phyloP scores from a whole-genome alignment of 805 yeast genomes.

The Ascoidea tarda region DNA sequence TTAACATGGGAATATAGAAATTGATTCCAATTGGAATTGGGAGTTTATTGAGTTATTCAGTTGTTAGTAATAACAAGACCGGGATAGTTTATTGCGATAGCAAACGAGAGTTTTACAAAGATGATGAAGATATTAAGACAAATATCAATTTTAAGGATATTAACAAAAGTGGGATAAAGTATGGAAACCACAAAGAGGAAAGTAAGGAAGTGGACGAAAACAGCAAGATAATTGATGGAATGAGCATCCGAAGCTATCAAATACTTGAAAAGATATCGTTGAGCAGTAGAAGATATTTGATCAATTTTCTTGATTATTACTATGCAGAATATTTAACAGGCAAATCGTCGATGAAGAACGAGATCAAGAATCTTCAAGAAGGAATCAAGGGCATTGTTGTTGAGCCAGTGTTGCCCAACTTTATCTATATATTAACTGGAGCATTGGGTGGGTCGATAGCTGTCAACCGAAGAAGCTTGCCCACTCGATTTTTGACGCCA shows the following conservation, averaged over 20 bases:
- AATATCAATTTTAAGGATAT: too few species aligned
- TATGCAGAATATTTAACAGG: constrained; percentile 33
- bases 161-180: too few species aligned
- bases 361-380: constrained; percentile 18
- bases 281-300: constrained; percentile 23
- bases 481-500: constrained; percentile 38
- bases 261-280: constrained; percentile 29
- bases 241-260: constrained; percentile 37
- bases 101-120: too few species aligned
- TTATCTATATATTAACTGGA: constrained; percentile 39
- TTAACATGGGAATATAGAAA: too few species aligned
- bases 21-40: too few species aligned
- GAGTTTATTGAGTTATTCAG: too few species aligned
- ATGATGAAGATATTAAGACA: too few species aligned
- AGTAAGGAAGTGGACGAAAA: too few species aligned
- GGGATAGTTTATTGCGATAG: too few species aligned
- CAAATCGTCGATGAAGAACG: constrained; percentile 31
- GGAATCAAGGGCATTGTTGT: constrained; percentile 23
- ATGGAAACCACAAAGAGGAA: too few species aligned
- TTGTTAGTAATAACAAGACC: too few species aligned
- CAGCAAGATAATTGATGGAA: constrained; percentile 28
- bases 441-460: constrained; percentile 43
- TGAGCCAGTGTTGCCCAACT: constrained; percentile 42
- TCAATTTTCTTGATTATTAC: constrained; percentile 22
- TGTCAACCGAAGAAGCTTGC: constrained; percentile 30